A percentile compares a stretch with the other conserved stretches of the same genome.
Evolutionary conservation across 352 stramenopile genomes (phyloP).

Genomic region (Pythium phragmiticola): DNA sequence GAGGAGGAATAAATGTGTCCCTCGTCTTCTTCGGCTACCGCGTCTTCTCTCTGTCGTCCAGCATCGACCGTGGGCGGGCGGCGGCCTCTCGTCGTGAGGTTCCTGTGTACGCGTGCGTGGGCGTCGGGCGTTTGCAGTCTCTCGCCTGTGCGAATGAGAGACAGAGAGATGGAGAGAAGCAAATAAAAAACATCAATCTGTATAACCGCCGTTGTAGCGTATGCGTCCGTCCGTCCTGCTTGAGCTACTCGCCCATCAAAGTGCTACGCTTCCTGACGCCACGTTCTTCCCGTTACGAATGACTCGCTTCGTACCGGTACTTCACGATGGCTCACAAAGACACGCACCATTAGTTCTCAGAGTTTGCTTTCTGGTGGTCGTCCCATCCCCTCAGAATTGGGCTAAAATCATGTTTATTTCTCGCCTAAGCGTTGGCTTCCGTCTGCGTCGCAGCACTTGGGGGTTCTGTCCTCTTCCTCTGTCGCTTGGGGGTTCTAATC

Average conservation of each 20-base stretch:
- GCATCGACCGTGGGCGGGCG: neutral
- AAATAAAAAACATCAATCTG: slow-evolving; percentile 13
- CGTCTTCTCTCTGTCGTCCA: neutral
- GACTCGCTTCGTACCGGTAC: neutral
- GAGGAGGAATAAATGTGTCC: slow-evolving; percentile 34
- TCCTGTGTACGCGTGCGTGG: neutral
- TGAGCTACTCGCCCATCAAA: neutral
- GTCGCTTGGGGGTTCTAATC: neutral
- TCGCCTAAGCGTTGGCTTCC: too few relatives aligned
- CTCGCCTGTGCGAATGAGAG: neutral
- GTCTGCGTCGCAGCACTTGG: neutral
- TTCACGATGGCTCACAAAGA: slow-evolving; percentile 4
- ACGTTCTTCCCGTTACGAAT: too few relatives aligned
- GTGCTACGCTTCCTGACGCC: neutral
- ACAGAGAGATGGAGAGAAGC: slow-evolving; percentile 6
- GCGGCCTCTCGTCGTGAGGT: neutral
- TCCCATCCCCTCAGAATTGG: slow-evolving; percentile 2
- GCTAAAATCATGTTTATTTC: slow-evolving; percentile 6
- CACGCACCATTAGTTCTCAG: slow-evolving; percentile 10
- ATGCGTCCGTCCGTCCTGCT: neutral
- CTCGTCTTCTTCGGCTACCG: neutral
- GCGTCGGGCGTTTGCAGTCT: neutral
- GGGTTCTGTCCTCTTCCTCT: neutral
- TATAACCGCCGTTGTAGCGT: slow-evolving; percentile 6
- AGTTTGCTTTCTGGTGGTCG: slow-evolving; percentile 26